A percentile compares a stretch with the other conserved stretches of the same genome.
Conservation (phyloP, 768 basidiomycete genomes). For the Paxillus ammoniavirescens region DNA sequence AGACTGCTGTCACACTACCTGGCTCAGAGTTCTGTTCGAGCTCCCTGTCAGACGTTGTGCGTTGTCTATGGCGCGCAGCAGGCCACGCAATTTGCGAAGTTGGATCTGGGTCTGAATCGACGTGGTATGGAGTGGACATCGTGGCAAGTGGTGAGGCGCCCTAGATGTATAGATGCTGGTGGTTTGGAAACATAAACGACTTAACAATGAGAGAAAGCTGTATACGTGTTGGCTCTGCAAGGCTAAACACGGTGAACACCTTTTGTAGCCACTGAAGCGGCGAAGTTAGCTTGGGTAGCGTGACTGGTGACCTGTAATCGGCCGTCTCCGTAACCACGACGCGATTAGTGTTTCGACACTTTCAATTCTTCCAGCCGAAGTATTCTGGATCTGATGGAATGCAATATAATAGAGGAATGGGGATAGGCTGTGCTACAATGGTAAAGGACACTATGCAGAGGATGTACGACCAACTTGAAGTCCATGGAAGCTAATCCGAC, state of each 20-base stretch:
- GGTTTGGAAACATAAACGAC: constrained; percentile 13
- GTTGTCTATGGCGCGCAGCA: constrained; percentile 37
- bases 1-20: constrained; percentile 18
- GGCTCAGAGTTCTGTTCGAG: constrained; percentile 20
- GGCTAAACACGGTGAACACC: neutral
- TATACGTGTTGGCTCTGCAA: no score
- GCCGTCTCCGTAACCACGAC: constrained; percentile 21
- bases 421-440: constrained; percentile 16
- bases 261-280: constrained; percentile 11
- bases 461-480: constrained; percentile 6
- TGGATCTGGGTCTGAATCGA: constrained; percentile 66
- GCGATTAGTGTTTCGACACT: neutral
- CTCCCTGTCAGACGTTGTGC: constrained; percentile 22
- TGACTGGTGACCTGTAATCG: constrained; percentile 10
- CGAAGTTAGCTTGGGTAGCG: no score
- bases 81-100: constrained; percentile 82
- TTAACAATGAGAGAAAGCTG: neutral
- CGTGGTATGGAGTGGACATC: constrained; percentile 61
- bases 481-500: constrained; percentile 27
- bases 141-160: constrained; percentile 8
- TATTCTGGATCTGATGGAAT: neutral
- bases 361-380: neutral
- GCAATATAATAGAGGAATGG: constrained; percentile 1
- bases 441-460: constrained; percentile 7
- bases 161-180: neutral